Evolutionary conservation across 805 yeast genomes (phyloP), one percentile per base, ranked within the genome.

Genomic region (Yarrowia sp.): DNA sequence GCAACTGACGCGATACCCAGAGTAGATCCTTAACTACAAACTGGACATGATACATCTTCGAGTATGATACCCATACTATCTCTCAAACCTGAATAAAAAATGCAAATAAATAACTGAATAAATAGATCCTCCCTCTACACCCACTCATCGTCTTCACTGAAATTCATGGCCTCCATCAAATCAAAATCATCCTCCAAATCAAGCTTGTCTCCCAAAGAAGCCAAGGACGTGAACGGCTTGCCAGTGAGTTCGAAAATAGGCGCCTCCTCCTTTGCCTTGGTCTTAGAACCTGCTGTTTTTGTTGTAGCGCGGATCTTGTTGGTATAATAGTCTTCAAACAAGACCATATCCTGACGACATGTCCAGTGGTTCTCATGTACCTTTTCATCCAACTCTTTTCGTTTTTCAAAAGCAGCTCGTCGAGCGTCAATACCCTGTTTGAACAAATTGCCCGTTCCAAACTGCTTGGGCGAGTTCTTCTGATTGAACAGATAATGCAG

Each of bases 341-440:
- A 12, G 7, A 54, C 61, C 11, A 24, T 17, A 12, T 30, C 33
- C 14, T 36, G n/a, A 17, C 61, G 16, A 26, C 35, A 36, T 17
- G 28, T 54, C 61, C 61, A 54, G 2, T 14, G 32, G 8, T 54
- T 36, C 26, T n/a, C 35, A 21, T 38, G 61, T 22, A 54, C 46
- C 17, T 26, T 17, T 17, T 54, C 46, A 14, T 54, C 61, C 26
- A 54, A 26, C 14, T 26, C n/a, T 19, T 36, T 22, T 16, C 22
- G 35, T 4, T 30, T n/a, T 9, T 36, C 46, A 2, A 10, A 16
- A 3, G 24, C 35, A 1, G 26, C 14, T 19, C 30, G 11, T 2
- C 61, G 32, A 17, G 61, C 61, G 7, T 54, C 61, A 24, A 54
- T 36, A 12, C 61, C 61, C 17, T 38, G 35, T 26, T 54, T 54